Percentiles rank a stretch among this genome's conserved stretches.
These are phyloP conservation scores for Trifolium pratense DNA, from an alignment of 306 rosid genomes.

Conservation along the genomic window DNA sequence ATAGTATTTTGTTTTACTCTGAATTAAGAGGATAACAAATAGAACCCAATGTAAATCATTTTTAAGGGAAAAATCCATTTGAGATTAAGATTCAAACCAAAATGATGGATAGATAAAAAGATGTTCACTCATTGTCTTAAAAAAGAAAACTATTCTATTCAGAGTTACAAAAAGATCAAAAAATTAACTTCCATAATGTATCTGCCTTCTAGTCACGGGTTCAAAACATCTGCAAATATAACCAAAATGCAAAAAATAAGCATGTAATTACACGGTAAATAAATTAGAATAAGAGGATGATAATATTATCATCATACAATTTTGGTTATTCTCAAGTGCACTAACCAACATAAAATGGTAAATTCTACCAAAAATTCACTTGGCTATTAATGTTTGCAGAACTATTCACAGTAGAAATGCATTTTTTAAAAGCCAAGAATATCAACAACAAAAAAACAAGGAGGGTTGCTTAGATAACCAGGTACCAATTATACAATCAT, in stretches of 20 bases:
- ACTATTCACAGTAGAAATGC: too few species aligned
- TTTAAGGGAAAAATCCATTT: background rate
- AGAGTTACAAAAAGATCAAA: constrained; percentile 19
- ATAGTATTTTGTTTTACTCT: background rate
- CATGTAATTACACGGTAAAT: too few species aligned
- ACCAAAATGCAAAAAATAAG: constrained; percentile 3
- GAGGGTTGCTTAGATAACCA: too few species aligned
- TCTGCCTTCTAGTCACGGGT: constrained; percentile 1
- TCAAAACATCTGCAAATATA: constrained; percentile 39
- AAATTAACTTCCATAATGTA: constrained; percentile 31
- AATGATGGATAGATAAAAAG: background rate
- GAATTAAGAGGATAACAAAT: background rate
- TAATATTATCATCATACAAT: too few species aligned
- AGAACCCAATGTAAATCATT: background rate
- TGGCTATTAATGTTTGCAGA: too few species aligned
- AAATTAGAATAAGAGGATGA: too few species aligned
- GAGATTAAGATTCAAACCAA: background rate
- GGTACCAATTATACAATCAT: too few species aligned
- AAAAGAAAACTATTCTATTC: constrained; percentile 37
- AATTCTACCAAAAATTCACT: too few species aligned
- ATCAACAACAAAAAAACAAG: too few species aligned
- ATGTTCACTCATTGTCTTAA: constrained; percentile 2
- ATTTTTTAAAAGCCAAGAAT: too few species aligned
- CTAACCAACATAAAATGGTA: too few species aligned
- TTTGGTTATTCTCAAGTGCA: too few species aligned